These are phyloP conservation scores for Colletotrichum tropicicola DNA, from an alignment of 2,329 filamentous ascomycete genomes.

Conservation along the genomic window DNA sequence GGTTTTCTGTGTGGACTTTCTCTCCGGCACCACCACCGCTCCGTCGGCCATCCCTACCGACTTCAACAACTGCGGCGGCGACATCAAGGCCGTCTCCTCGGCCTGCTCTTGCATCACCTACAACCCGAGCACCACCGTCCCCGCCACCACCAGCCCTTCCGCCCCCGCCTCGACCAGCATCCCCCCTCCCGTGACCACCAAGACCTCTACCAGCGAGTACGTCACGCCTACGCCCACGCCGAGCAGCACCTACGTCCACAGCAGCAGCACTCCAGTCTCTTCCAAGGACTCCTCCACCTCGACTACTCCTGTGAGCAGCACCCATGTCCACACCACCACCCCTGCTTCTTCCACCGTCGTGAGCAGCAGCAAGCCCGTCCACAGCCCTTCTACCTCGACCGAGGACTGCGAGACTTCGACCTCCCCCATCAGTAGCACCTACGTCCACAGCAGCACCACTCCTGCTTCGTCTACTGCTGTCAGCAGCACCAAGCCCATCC, in stretches of 20 bases:
- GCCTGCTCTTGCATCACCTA: slow-evolving; percentile 50
- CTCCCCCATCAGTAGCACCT: background rate
- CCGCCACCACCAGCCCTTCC: slow-evolving; percentile 3
- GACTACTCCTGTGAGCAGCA: slow-evolving; percentile 4
- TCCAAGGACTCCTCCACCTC: background rate
- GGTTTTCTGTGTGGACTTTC: slow-evolving; percentile 43
- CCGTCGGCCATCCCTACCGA: slow-evolving; percentile 39
- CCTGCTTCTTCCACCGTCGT: background rate
- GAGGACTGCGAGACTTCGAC: background rate
- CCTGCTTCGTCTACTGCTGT: background rate
- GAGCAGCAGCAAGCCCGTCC: background rate
- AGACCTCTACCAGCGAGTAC: background rate
- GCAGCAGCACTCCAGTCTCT: background rate
- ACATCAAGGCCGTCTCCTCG: slow-evolving; percentile 37
- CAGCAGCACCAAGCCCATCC: background rate
- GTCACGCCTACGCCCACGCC: background rate
- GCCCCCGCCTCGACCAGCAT: background rate
- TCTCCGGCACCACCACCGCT: slow-evolving; percentile 39
- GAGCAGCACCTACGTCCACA: slow-evolving; percentile 6
- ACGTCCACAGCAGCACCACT: background rate
- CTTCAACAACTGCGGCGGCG: slow-evolving; percentile 40
- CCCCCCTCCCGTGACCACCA: background rate
- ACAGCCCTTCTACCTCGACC: background rate
- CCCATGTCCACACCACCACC: background rate
- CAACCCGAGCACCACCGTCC: slow-evolving; percentile 17